A percentile compares a stretch with the other conserved stretches of the same genome.
Conservation (phyloP, 306 rosid genomes). For the Vigna trinervia region DNA sequence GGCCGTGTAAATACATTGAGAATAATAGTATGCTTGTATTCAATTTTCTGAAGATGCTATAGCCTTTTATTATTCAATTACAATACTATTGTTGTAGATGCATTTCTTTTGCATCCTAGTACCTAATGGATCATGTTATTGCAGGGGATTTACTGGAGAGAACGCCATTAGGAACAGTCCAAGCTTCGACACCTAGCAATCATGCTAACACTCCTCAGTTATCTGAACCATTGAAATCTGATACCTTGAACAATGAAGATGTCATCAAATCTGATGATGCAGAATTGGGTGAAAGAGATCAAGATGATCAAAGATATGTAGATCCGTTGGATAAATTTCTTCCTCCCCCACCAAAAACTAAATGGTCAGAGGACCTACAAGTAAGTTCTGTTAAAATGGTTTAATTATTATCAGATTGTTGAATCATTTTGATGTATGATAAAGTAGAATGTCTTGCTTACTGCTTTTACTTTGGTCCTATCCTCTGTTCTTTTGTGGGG, state of each 20-base stretch:
- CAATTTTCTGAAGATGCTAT: background rate
- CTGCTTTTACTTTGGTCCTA: constrained; percentile 23
- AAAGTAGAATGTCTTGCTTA: constrained; percentile 25
- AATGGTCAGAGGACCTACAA: constrained; percentile 89
- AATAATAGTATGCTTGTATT: constrained; percentile 23
- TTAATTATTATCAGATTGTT: constrained; percentile 13
- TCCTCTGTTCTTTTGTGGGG: background rate
- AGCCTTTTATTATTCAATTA: constrained; percentile 2
- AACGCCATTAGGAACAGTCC: constrained; percentile 58
- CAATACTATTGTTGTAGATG: background rate
- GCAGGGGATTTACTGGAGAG: constrained; percentile 69
- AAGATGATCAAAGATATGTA: constrained; percentile 55
- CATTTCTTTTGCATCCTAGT: constrained; percentile 15
- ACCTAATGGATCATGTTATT: constrained; percentile 24
- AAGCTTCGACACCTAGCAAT: constrained; percentile 58
- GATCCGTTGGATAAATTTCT: constrained; percentile 76
- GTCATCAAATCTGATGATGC: constrained; percentile 58
- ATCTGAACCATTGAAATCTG: constrained; percentile 60
- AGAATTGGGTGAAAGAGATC: constrained; percentile 53
- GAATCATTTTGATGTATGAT: constrained; percentile 22
- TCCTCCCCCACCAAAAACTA: constrained; percentile 73
- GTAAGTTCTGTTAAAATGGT: constrained; percentile 55
- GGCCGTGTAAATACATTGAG: background rate
- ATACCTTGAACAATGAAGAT: constrained; percentile 50
- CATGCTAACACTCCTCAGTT: constrained; percentile 60